Conservation (phyloP, 208 protist genomes). For the Histomonas meleagridis region DNA sequence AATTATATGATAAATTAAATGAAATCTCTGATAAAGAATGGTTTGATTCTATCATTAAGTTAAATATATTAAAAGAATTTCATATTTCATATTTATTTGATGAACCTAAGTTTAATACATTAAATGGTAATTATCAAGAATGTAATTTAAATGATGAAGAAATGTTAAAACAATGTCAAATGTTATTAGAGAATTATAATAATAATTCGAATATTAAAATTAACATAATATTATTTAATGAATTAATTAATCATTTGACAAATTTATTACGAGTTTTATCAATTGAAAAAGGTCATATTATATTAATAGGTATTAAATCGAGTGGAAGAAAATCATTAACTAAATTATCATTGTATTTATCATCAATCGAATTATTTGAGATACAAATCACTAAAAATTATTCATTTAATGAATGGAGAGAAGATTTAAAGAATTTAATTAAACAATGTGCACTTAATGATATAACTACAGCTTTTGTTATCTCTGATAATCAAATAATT, state of each 20-base stretch:
- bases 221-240: slow-evolving; percentile 87
- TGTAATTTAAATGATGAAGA: slow-evolving; percentile 61
- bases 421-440: slow-evolving; percentile 53
- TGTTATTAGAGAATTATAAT: slow-evolving; percentile 76
- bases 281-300: slow-evolving; percentile 75
- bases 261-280: slow-evolving; percentile 79
- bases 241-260: slow-evolving; percentile 78
- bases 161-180: slow-evolving; percentile 42
- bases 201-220: slow-evolving; percentile 68
- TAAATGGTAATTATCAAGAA: slow-evolving; percentile 50
- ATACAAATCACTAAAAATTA: slow-evolving; percentile 51
- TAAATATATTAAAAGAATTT: slow-evolving; percentile 1
- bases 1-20: slow-evolving; percentile 86
- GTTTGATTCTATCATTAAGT: slow-evolving; percentile 54
- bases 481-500: slow-evolving; percentile 81
- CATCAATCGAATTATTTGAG: slow-evolving; percentile 46
- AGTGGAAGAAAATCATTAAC: slow-evolving; percentile 81
- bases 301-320: slow-evolving; percentile 84
- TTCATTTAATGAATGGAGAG: slow-evolving; percentile 62
- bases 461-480: slow-evolving; percentile 75
- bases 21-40: slow-evolving; percentile 68
- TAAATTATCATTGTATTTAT: slow-evolving; percentile 72
- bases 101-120: slow-evolving; percentile 46
- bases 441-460: slow-evolving; percentile 66
- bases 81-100: neutral